Percentiles rank a stretch among this genome's conserved stretches.
Conservation (phyloP, 75 land plant genomes). For the Pinus taeda region DNA sequence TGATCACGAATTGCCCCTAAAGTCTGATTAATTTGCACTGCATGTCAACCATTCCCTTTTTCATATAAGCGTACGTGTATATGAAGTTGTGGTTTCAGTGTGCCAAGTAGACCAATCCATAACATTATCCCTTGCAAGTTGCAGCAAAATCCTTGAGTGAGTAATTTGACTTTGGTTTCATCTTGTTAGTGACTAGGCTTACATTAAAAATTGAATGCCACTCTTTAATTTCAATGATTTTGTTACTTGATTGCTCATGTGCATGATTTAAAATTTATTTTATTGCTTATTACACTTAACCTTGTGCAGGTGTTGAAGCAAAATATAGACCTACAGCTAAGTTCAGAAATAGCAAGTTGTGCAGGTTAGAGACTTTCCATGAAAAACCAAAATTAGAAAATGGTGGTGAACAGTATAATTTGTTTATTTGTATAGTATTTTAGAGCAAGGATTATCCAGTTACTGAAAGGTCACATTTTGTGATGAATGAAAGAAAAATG, state of each 20-base stretch:
- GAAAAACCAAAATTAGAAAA: not conserved
- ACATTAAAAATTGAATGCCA: not conserved
- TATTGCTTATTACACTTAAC: not conserved
- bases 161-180: not conserved
- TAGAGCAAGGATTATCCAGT: not conserved
- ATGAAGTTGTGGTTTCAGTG: no score
- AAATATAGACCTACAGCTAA: slow-evolving; percentile 69
- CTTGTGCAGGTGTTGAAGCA: slow-evolving; percentile 67
- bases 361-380: slow-evolving; percentile 29
- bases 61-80: no score
- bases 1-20: no score
- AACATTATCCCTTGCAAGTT: no score
- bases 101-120: no score
- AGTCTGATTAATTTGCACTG: no score
- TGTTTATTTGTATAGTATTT: slow-evolving; percentile 4
- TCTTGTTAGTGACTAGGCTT: not conserved
- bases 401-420: not conserved
- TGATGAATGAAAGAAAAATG: not conserved
- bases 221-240: not conserved
- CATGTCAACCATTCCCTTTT: no score
- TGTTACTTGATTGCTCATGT: not conserved
- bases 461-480: not conserved
- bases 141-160: not conserved
- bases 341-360: slow-evolving; percentile 18
- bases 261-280: slow-evolving; percentile 1